A percentile compares a stretch with the other conserved stretches of the same genome.
phyloP scores from a whole-genome alignment of 2,329 filamentous ascomycete species.

The Fusarium denticulatum region DNA sequence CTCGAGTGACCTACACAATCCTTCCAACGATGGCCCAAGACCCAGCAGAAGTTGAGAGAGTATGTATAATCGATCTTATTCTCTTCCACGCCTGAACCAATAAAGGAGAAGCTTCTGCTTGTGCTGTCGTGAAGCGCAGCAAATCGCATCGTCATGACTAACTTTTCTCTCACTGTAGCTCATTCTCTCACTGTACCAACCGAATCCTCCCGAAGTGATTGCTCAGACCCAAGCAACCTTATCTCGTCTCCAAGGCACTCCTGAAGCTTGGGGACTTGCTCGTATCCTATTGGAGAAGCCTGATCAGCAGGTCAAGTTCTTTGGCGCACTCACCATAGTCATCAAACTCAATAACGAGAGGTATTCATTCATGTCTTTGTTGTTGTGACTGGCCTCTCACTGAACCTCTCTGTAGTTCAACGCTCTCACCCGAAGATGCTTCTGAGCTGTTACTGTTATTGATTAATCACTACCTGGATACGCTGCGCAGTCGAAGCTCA shows the following conservation, averaged over 20 bases:
- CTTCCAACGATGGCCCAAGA: neutral
- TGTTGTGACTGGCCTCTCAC: neutral
- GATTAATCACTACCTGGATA: conserved; percentile 69
- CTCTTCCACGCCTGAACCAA: too few species aligned
- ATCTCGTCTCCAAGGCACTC: conserved; percentile 80
- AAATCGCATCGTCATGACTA: conserved; percentile 9
- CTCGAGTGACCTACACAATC: neutral
- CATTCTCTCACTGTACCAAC: conserved; percentile 64
- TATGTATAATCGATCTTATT: neutral
- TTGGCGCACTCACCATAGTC: conserved; percentile 90
- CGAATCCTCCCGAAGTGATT: conserved; percentile 59
- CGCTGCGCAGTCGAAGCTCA: conserved; percentile 61
- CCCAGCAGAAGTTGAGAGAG: neutral
- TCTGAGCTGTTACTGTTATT: conserved; percentile 68
- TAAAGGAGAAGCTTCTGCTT: neutral
- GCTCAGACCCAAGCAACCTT: conserved; percentile 74
- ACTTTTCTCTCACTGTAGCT: conserved; percentile 47
- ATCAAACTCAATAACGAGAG: conserved; percentile 95
- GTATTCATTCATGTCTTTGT: conserved; percentile 53
- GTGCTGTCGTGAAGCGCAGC: neutral
- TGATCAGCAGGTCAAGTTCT: conserved; percentile 85
- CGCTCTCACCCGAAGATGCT: conserved; percentile 66
- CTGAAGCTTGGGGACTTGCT: conserved; percentile 86
- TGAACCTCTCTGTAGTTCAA: conserved; percentile 48
- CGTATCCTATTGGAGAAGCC: conserved; percentile 75